These are phyloP conservation scores for Fomitopsis palustris DNA, from an alignment of 1,284 basidiomycete genomes.

Conservation along the genomic window DNA sequence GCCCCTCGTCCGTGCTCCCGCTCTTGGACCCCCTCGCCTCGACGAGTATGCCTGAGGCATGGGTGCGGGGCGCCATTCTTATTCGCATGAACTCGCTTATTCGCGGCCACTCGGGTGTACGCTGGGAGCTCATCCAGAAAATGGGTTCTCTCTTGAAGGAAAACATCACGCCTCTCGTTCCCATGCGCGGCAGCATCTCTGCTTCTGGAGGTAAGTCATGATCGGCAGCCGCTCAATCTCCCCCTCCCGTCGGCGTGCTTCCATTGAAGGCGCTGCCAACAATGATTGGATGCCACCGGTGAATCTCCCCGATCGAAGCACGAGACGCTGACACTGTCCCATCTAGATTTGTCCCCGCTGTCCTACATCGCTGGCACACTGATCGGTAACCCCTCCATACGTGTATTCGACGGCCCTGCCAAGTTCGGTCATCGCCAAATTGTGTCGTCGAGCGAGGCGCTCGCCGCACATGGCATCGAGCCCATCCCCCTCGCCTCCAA, in stretches of 20 bases:
- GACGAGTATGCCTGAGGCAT: slow-evolving; percentile 81
- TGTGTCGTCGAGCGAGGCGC: slow-evolving; percentile 61
- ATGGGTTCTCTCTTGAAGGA: slow-evolving; percentile 73
- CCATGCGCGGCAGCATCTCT: slow-evolving; percentile 81
- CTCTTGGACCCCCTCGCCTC: slow-evolving; percentile 65
- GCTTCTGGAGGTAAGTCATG: slow-evolving; percentile 66
- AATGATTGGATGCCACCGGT: background rate
- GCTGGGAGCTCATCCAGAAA: slow-evolving; percentile 77
- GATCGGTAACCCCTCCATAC: slow-evolving; percentile 77
- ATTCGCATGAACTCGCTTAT: slow-evolving; percentile 86
- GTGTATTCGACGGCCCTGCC: slow-evolving; percentile 61
- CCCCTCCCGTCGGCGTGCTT: background rate
- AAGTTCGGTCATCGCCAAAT: slow-evolving; percentile 51
- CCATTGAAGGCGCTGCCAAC: background rate
- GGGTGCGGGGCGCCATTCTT: slow-evolving; percentile 87
- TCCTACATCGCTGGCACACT: slow-evolving; percentile 82
- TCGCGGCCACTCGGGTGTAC: slow-evolving; percentile 85
- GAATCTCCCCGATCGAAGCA: background rate
- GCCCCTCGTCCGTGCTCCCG: slow-evolving; percentile 46
- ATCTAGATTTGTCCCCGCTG: slow-evolving; percentile 67
- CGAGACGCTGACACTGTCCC: slow-evolving; percentile 4
- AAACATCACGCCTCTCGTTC: slow-evolving; percentile 79
- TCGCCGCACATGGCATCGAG: slow-evolving; percentile 59
- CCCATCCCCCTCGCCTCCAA: slow-evolving; percentile 76
- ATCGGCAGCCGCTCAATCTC: background rate